Percentiles rank a stretch among this genome's conserved stretches.
Conservation (phyloP, 345 rosid species). For the Salix dunnii region DNA sequence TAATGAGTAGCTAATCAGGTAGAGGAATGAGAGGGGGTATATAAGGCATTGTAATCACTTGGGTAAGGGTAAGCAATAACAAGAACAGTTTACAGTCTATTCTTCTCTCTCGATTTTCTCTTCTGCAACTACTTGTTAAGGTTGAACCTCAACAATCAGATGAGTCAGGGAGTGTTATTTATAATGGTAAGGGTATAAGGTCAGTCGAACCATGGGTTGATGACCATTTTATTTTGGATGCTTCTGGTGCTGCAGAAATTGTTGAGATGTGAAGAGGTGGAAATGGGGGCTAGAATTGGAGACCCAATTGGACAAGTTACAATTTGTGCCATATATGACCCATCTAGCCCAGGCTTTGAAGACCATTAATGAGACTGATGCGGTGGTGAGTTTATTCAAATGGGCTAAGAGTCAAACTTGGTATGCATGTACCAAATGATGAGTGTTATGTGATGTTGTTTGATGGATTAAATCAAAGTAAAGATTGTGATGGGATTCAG, state of each 20-base stretch:
- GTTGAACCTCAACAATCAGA: conserved; percentile 34
- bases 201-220: conserved; percentile 84
- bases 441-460: conserved; percentile 67
- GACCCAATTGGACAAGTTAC: conserved; percentile 75
- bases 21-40: no score
- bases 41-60: no score
- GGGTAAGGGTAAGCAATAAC: no score
- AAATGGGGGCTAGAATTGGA: conserved; percentile 99
- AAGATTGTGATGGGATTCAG: conserved; percentile 71
- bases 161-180: conserved; percentile 79
- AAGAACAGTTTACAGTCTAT: no score
- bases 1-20: no score
- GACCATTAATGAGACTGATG: conserved; percentile 57
- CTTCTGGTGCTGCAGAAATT: conserved; percentile 74
- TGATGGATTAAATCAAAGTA: conserved; percentile 62
- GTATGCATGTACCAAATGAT: conserved; percentile 50
- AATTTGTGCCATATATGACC: conserved; percentile 78
- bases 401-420: conserved; percentile 92
- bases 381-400: conserved; percentile 67
- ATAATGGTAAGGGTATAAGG: conserved; percentile 77
- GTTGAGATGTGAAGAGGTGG: conserved; percentile 95
- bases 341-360: conserved; percentile 73
- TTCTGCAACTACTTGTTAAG: no score
- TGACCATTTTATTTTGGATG: conserved; percentile 70
- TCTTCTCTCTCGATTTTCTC: no score